A percentile compares a stretch with the other conserved stretches of the same genome.
Conservation (phyloP, 2,329 filamentous ascomycete genomes). For the Fusarium concolor region DNA sequence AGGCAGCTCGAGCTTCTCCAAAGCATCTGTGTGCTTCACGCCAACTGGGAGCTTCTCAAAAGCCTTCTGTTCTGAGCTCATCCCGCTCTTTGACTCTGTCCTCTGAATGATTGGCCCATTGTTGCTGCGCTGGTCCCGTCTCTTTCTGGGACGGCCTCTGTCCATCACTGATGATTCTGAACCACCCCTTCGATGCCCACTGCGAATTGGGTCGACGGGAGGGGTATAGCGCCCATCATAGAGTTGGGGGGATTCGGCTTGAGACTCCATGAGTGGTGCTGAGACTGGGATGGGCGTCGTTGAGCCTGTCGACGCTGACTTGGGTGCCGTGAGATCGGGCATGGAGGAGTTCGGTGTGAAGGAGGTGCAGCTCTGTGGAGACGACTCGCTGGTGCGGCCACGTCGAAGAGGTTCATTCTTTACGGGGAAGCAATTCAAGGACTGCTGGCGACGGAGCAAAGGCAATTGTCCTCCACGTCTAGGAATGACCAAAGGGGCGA, state of each 20-base stretch:
- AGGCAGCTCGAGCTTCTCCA: slow-evolving; percentile 57
- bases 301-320: slow-evolving; percentile 55
- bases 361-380: slow-evolving; percentile 57
- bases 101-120: slow-evolving; percentile 54
- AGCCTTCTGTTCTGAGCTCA: slow-evolving; percentile 65
- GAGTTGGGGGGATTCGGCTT: slow-evolving; percentile 57
- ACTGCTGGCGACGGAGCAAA: slow-evolving; percentile 51
- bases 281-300: slow-evolving; percentile 63
- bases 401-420: slow-evolving; percentile 59
- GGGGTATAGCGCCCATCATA: slow-evolving; percentile 55
- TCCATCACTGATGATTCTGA: slow-evolving; percentile 71
- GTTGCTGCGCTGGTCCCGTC: slow-evolving; percentile 57
- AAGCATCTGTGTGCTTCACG: slow-evolving; percentile 64
- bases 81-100: slow-evolving; percentile 57
- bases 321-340: slow-evolving; percentile 56
- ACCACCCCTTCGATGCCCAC: slow-evolving; percentile 62
- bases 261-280: slow-evolving; percentile 57
- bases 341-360: slow-evolving; percentile 52
- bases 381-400: slow-evolving; percentile 59
- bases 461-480: slow-evolving; percentile 34
- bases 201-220: slow-evolving; percentile 37
- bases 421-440: slow-evolving; percentile 59
- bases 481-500: slow-evolving; percentile 70
- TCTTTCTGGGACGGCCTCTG: slow-evolving; percentile 69
- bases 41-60: slow-evolving; percentile 73